phyloP scores from a whole-genome alignment of 1,284 basidiomycete genomes.

The Vanrija sp. region DNA sequence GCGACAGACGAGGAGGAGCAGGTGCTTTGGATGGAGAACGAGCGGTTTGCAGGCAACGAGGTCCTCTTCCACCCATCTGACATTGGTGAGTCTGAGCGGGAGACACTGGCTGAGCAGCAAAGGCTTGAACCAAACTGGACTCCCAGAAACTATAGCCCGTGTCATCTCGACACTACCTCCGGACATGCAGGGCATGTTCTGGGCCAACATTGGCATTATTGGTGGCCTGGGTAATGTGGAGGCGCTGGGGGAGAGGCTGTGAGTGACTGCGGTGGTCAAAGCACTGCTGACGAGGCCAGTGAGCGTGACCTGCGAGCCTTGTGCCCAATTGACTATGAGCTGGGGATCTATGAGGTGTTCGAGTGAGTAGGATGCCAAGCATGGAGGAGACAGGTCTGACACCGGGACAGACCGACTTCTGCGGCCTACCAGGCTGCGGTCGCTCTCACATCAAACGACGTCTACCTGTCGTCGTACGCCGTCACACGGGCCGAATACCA shows the following conservation, averaged over 20 bases:
- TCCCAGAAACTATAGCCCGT: slow-evolving; percentile 68
- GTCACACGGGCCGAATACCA: slow-evolving; percentile 76
- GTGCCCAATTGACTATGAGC: slow-evolving; percentile 70
- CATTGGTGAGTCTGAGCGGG: slow-evolving; percentile 59
- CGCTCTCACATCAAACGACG: slow-evolving; percentile 57
- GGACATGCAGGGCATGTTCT: slow-evolving; percentile 83
- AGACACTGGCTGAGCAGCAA: slow-evolving; percentile 8
- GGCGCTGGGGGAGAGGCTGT: slow-evolving; percentile 70
- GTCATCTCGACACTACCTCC: slow-evolving; percentile 69
- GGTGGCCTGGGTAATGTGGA: slow-evolving; percentile 76
- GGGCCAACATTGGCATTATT: slow-evolving; percentile 84
- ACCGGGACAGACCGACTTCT: slow-evolving; percentile 59
- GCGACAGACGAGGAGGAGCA: slow-evolving; percentile 58
- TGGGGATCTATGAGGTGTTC: slow-evolving; percentile 64
- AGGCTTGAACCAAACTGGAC: slow-evolving; percentile 77
- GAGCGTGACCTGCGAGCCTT: slow-evolving; percentile 66
- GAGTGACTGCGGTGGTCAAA: slow-evolving; percentile 17
- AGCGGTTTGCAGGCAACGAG: slow-evolving; percentile 85
- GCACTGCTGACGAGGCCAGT: slow-evolving; percentile 25
- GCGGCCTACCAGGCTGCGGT: slow-evolving; percentile 68
- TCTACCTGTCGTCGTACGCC: slow-evolving; percentile 54
- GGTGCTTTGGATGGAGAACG: slow-evolving; percentile 78
- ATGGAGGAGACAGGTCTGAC: background rate
- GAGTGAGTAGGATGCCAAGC: slow-evolving; percentile 56
- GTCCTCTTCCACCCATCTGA: slow-evolving; percentile 81